Evolutionary conservation across 2,329 filamentous ascomycete genomes (phyloP), one percentile per base, ranked within the genome.

Genomic region (Plectosphaerella sp.): DNA sequence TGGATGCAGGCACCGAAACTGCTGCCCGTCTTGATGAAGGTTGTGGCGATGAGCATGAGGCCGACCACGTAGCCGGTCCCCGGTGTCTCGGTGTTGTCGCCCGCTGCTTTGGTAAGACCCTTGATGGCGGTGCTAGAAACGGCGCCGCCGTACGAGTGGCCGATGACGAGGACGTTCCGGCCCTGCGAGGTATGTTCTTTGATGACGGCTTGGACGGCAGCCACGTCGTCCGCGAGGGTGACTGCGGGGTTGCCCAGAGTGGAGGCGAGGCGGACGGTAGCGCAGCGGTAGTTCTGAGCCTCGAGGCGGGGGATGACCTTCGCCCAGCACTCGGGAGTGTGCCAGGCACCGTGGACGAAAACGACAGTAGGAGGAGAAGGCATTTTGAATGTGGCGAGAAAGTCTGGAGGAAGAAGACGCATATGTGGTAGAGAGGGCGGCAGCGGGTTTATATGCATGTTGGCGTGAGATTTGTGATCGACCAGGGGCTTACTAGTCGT

Each of bases 91-190:
- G 37, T 39, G 14, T 3, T 43, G 3, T 36, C 49, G 18, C 35
- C 16, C 41, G 60, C 52, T 25, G 53, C 50, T 33, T 58, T 51
- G 0, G 73, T 61, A 47, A 78, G 64, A 8, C 67, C 73, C 53
- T 72, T 73, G 58, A 78, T 62, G 2, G 74, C 72, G 55, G 74
- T 77, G 56, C 63, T 66, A 41, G 70, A 74, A 1, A 76, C 71
- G 43, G 72, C 64, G 20, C 76, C 75, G 33, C 75, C 75, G 51
- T 77, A 79, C 0, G 75, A 78, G 61, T 80, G 76, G 2, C 66
- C 69, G 4, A 77, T 59, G 5, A 80, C 63, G 4, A 80, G 62
- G 2, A 79, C 75, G 51, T 79, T 60, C 20, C 59, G 64, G 2
- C 72, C 72, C 7, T 64, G 54, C 1, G 49, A 53, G 3, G 64